Conservation (phyloP, 164 flowering plant species). For the Protea cynaroides region DNA sequence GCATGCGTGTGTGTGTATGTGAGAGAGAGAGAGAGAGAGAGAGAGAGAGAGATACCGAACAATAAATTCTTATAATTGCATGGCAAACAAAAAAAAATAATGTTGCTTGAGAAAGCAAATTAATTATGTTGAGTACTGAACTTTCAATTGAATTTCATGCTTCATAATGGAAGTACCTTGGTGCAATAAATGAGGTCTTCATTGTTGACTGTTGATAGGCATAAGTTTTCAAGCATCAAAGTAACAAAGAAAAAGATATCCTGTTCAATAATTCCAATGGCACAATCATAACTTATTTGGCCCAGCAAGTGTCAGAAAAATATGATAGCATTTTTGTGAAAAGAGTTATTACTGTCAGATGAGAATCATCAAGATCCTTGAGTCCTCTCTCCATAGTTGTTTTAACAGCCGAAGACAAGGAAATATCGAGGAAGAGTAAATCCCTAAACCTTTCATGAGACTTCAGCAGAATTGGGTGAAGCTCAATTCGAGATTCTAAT, state of each 20-base stretch:
- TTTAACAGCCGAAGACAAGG: slow-evolving; percentile 27
- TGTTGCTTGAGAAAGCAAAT: no score
- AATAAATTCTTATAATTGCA: not conserved
- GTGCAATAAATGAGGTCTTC: slow-evolving; percentile 26
- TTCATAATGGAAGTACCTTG: slow-evolving; percentile 16
- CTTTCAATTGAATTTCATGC: no score
- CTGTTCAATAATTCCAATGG: slow-evolving; percentile 12
- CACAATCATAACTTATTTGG: not conserved
- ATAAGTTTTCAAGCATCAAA: slow-evolving; percentile 24
- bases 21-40: no score
- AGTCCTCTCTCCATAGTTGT: slow-evolving; percentile 26
- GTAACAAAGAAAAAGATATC: slow-evolving; percentile 21
- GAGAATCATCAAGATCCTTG: slow-evolving; percentile 14
- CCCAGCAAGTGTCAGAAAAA: not conserved
- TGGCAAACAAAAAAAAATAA: not conserved
- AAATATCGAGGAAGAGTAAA: slow-evolving; percentile 26
- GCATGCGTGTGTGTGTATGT: no score
- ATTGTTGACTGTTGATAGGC: slow-evolving; percentile 26
- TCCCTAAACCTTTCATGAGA: slow-evolving; percentile 28
- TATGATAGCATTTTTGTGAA: not conserved
- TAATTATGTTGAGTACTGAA: not conserved
- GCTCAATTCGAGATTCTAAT: slow-evolving; percentile 23
- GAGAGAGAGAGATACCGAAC: no score
- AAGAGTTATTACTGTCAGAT: slow-evolving; percentile 12
- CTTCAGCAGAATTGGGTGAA: slow-evolving; percentile 19